phyloP scores from a whole-genome alignment of 192 early-diverging fungal species.

The Paraglomus occultum region DNA sequence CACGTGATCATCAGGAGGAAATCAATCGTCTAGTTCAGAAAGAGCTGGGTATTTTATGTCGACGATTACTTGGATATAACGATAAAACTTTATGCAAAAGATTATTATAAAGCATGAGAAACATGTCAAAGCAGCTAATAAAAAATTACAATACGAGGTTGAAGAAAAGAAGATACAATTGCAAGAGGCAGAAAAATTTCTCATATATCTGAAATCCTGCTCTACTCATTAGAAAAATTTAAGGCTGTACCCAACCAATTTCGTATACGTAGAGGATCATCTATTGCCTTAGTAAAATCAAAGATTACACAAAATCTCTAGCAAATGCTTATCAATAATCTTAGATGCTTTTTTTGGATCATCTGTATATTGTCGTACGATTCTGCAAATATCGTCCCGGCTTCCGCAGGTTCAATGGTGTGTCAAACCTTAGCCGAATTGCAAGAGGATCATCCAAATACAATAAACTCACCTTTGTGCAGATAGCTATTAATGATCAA shows the following conservation, averaged over 20 bases:
- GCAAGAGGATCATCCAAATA: no score
- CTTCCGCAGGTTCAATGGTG: no score
- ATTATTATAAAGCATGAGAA: no score
- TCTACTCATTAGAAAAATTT: no score
- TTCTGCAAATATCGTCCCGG: background rate
- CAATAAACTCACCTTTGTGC: background rate
- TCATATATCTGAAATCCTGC: background rate
- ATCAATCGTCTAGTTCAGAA: constrained; percentile 5
- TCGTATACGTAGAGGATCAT: no score
- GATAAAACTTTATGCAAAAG: constrained; percentile 12
- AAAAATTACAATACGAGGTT: background rate
- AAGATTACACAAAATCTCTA: constrained; percentile 10
- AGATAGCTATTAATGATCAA: background rate
- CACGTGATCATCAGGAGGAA: no score
- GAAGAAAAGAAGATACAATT: background rate
- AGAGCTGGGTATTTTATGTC: background rate
- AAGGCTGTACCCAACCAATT: no score
- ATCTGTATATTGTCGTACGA: constrained; percentile 5
- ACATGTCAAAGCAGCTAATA: constrained; percentile 3
- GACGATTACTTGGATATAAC: background rate
- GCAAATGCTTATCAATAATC: no score
- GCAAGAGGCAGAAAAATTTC: constrained; percentile 11
- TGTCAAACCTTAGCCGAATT: no score
- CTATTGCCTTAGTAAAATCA: constrained; percentile 14
- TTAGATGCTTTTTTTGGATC: constrained; percentile 7